phyloP scores from a whole-genome alignment of 345 rosid genomes.

The Combretum micranthum region DNA sequence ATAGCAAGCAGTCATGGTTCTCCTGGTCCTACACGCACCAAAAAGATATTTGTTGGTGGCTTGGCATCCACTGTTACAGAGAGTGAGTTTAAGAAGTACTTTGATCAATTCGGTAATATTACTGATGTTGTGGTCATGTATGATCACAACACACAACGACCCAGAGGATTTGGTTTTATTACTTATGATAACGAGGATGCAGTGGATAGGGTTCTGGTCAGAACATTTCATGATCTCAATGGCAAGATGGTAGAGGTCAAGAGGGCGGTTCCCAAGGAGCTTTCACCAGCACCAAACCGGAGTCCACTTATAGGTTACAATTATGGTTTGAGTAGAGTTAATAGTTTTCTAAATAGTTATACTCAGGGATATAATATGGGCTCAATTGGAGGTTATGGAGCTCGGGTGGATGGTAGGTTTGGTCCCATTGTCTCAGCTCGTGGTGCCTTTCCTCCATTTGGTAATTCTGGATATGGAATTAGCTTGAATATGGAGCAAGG shows the following conservation, averaged over 20 bases:
- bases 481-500: constrained; percentile 66
- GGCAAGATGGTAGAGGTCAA: constrained; percentile 99
- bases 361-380: constrained; percentile 58
- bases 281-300: constrained; percentile 55
- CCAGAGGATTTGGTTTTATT: constrained; percentile 98
- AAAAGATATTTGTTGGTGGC: constrained; percentile 92
- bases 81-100: constrained; percentile 70
- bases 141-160: constrained; percentile 96
- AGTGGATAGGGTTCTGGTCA: constrained; percentile 79
- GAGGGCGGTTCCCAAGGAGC: constrained; percentile 94
- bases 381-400: constrained; percentile 48
- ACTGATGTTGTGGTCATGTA: constrained; percentile 97
- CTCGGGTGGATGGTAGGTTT: constrained; percentile 69
- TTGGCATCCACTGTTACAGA: constrained; percentile 67
- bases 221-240: constrained; percentile 89
- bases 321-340: constrained; percentile 52
- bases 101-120: constrained; percentile 78
- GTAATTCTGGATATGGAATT: constrained; percentile 54
- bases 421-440: constrained; percentile 64
- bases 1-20: constrained; percentile 48
- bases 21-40: constrained; percentile 55
- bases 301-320: constrained; percentile 65
- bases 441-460: constrained; percentile 49
- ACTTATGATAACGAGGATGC: constrained; percentile 91
- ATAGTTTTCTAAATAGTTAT: constrained; percentile 61